Base-by-base conservation (phyloP, 805 yeast species). In the Kurtzmaniella cleridarum region DNA sequence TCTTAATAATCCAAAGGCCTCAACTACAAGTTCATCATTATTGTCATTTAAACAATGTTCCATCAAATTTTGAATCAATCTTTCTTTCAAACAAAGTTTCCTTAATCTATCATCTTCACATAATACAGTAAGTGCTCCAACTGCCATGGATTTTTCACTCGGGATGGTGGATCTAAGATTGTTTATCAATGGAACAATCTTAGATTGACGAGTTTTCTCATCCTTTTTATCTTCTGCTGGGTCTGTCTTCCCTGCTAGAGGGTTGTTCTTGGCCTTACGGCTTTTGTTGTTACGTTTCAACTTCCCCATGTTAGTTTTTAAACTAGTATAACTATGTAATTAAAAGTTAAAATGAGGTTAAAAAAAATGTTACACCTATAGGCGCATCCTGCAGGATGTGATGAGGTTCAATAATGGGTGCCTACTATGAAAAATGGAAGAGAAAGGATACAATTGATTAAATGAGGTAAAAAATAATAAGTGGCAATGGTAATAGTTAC, bases 1-100 rank as follows among this genome's bases (percentile, higher is more conserved):
- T 55, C 96, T 75, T 45, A 93, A 63, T 17, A 91, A 65, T 1
- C 96, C 97, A 49, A 78, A 81, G 1, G 91, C 71, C 50, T 84
- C 95, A 15, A 84, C 84, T 14, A 85, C 82, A 33, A 87, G 77
- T 48, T 88, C 96, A 40, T 79, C 81, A 46, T 81, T 62, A 15
- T 71, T 54, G 54, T 87, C 95, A 33, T 75, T 76, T 16, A 90
- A 59, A 24, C 81, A 69, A 42, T 80, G 79, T 16, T 80, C 79
- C 60, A 88, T 47, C 1, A 89, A 54, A 2, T 76, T 70, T 30
- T 78, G 77, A 9, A 90, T 70, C 34, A 90, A 63, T 46, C 76
- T 81, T 49, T 88, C 93, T 53, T 83, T 84, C 44, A 90, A 60
- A 15, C 89, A 66, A 41, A 78, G 37, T 38, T 69, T 64, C 46